Evolutionary conservation across 176 grass and related monocot genomes (phyloP).

Genomic region (bread wheat (Triticum aestivum)): DNA sequence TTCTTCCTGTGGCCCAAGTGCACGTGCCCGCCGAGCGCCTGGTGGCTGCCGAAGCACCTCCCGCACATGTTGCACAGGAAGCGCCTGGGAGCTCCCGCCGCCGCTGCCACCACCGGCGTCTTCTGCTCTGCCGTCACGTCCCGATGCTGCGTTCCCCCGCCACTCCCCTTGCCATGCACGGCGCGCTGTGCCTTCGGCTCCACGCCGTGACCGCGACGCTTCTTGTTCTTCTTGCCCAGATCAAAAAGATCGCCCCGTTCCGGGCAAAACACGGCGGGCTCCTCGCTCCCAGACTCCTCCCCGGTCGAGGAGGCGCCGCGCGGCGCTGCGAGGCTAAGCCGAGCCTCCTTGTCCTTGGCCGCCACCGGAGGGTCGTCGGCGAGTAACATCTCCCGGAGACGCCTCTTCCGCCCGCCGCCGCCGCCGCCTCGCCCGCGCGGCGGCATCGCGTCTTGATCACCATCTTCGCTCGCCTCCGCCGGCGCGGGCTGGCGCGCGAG

Average conservation of each 20-base stretch:
- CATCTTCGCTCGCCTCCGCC: neutral
- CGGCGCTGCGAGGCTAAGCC: neutral
- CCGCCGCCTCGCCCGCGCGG: neutral
- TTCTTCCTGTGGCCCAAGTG: conserved; percentile 38
- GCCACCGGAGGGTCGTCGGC: neutral
- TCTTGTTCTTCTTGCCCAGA: conserved; percentile 10
- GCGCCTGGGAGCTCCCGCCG: neutral
- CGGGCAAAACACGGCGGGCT: neutral
- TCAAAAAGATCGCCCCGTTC: neutral
- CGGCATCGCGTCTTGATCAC: neutral
- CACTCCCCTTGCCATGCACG: neutral
- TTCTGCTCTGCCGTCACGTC: neutral
- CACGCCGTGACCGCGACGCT: neutral
- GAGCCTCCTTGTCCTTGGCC: conserved; percentile 18
- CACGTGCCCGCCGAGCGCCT: conserved; percentile 29
- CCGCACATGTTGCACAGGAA: conserved; percentile 17
- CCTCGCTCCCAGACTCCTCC: neutral
- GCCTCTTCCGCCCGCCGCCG: neutral
- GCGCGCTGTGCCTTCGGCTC: neutral
- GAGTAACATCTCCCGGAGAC: neutral
- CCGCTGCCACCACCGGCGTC: neutral
- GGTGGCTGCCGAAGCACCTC: conserved; percentile 11
- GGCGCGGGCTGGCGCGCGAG: conserved; percentile 29
- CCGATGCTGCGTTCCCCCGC: neutral
- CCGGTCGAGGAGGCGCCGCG: neutral